These are phyloP conservation scores for Scenedesmus sp. DNA, from an alignment of 163 green algal genomes.

Conservation along the genomic window DNA sequence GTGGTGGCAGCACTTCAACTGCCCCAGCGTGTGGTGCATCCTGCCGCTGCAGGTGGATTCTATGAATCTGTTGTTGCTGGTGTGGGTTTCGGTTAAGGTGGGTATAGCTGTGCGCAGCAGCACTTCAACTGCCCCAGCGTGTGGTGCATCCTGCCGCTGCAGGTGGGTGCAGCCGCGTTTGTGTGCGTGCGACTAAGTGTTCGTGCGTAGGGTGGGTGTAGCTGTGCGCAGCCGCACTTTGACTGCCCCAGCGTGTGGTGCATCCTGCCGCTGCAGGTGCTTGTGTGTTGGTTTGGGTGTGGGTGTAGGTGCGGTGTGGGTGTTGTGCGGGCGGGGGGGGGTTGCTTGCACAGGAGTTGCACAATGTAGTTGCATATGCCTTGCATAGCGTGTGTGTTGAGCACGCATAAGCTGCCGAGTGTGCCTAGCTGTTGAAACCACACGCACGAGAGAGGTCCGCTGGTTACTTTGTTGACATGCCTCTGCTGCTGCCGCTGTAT, in stretches of 20 bases:
- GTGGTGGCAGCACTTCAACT: conserved; percentile 84
- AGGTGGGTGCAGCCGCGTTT: conserved; percentile 61
- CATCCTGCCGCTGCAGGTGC: conserved; percentile 92
- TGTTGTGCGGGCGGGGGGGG: no score
- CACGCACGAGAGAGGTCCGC: not conserved
- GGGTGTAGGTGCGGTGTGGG: not conserved
- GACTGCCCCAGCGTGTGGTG: conserved; percentile 80
- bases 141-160: conserved; percentile 91
- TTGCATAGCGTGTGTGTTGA: no score
- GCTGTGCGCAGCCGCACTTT: conserved; percentile 86
- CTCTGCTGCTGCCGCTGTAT: no score
- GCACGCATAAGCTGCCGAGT: no score
- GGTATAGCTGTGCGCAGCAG: conserved; percentile 72
- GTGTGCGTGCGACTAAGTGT: no score
- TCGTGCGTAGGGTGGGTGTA: no score
- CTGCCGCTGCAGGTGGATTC: conserved; percentile 87
- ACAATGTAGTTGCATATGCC: no score
- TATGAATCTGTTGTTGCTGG: no score
- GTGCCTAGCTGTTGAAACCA: not conserved
- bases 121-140: conserved; percentile 86
- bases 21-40: conserved; percentile 82
- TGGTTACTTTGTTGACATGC: not conserved
- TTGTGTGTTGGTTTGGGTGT: not conserved
- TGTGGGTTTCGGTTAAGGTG: no score
- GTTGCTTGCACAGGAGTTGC: no score